These are phyloP conservation scores for Zoysia japonica DNA, from an alignment of 176 grass and related monocot genomes.

Conservation along the genomic window DNA sequence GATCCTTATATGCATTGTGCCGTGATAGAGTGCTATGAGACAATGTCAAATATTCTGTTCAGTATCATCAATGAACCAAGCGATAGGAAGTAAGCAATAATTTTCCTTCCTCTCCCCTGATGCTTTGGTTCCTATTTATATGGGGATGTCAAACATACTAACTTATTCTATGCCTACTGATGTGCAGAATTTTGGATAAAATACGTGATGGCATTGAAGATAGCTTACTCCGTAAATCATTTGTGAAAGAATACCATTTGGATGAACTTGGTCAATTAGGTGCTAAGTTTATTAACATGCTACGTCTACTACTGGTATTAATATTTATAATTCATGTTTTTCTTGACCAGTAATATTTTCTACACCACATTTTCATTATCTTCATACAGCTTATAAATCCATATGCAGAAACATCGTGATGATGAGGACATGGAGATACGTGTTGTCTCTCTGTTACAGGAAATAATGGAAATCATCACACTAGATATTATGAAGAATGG, in stretches of 20 bases:
- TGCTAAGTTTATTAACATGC: constrained; percentile 73
- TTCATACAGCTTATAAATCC: no score
- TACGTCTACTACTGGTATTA: constrained; percentile 70
- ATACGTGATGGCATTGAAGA: constrained; percentile 37
- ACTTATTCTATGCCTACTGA: no score
- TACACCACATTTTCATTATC: constrained; percentile 6
- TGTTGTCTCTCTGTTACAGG: constrained; percentile 84
- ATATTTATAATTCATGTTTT: background rate
- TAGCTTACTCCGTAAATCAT: constrained; percentile 8
- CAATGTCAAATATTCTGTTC: constrained; percentile 54
- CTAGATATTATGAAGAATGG: constrained; percentile 74
- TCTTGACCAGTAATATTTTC: constrained; percentile 10
- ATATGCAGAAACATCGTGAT: background rate
- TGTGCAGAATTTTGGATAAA: constrained; percentile 49
- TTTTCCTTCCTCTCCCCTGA: no score
- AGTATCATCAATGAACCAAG: constrained; percentile 44
- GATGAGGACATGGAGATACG: constrained; percentile 55
- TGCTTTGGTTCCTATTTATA: no score
- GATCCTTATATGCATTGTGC: constrained; percentile 74
- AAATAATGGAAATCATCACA: constrained; percentile 91
- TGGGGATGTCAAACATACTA: no score
- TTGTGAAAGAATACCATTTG: constrained; percentile 59
- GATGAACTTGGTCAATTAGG: constrained; percentile 80
- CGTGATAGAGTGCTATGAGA: constrained; percentile 77
- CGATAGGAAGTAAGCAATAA: constrained; percentile 69